Evolutionary conservation across 495 filamentous ascomycete species (phyloP).

Genomic region (Lichenothelia convexa): DNA sequence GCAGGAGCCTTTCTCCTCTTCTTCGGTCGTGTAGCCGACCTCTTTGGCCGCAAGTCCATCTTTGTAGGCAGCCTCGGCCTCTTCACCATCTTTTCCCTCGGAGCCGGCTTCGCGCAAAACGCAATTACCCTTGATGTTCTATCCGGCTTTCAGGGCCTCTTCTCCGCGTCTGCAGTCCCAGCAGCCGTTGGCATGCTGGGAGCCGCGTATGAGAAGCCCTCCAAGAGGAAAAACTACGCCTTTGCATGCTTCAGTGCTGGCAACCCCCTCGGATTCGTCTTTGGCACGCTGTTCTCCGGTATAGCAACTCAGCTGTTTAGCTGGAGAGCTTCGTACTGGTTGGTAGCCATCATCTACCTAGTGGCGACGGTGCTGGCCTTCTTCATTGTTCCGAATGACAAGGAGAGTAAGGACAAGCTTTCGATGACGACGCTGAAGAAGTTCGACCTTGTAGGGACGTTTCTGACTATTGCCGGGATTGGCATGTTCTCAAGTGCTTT

Average conservation of each 20-base stretch:
- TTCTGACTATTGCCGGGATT: slow-evolving; percentile 43
- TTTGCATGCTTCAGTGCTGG: slow-evolving; percentile 55
- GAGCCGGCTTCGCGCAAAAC: slow-evolving; percentile 42
- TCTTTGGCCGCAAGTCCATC: slow-evolving; percentile 51
- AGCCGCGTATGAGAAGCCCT: slow-evolving; percentile 44
- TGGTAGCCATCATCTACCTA: slow-evolving; percentile 42
- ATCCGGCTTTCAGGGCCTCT: slow-evolving; percentile 42
- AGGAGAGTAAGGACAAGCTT: slow-evolving; percentile 28
- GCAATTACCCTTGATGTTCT: slow-evolving; percentile 47
- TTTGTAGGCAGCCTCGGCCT: slow-evolving; percentile 50
- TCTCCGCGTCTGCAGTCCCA: slow-evolving; percentile 43
- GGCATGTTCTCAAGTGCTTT: slow-evolving; percentile 45
- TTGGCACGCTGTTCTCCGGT: slow-evolving; percentile 47
- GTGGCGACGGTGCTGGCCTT: slow-evolving; percentile 38
- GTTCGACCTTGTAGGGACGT: slow-evolving; percentile 48
- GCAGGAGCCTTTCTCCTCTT: slow-evolving; percentile 55
- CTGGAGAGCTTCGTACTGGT: slow-evolving; percentile 50
- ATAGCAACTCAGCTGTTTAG: slow-evolving; percentile 46
- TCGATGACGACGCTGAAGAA: slow-evolving; percentile 29
- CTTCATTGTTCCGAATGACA: slow-evolving; percentile 46
- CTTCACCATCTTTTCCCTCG: slow-evolving; percentile 36
- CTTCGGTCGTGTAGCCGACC: slow-evolving; percentile 55
- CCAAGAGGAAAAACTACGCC: slow-evolving; percentile 41
- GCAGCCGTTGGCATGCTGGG: slow-evolving; percentile 47
- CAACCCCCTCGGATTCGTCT: slow-evolving; percentile 50